Percentiles rank a stretch among this genome's conserved stretches.
Evolutionary conservation across 257 asterid genomes (phyloP).

Genomic region (Solanum dulcamara): DNA sequence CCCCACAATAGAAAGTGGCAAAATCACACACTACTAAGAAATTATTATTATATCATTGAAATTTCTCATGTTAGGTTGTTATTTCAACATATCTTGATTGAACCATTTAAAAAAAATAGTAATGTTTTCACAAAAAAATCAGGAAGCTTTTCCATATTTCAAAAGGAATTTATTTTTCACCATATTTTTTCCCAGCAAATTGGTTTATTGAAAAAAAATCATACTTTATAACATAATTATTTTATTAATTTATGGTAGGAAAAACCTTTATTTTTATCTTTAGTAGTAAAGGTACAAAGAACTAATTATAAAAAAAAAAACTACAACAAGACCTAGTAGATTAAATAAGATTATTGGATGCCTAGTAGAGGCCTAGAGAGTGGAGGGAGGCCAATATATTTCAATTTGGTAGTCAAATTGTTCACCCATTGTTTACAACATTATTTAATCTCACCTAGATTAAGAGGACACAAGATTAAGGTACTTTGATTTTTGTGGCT

Average conservation of each 20-base stretch:
- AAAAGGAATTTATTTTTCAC: too few relatives aligned
- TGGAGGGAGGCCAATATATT: not conserved
- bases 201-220: too few relatives aligned
- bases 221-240: too few relatives aligned
- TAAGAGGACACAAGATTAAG: not conserved
- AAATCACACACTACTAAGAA: not conserved
- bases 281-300: not conserved
- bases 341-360: not conserved
- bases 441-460: not conserved
- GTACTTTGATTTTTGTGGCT: not conserved
- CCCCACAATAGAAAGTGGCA: not conserved
- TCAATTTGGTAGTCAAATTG: not conserved
- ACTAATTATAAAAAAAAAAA: not conserved
- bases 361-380: not conserved
- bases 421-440: not conserved
- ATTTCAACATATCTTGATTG: too few relatives aligned
- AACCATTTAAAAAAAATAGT: too few relatives aligned
- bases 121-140: too few relatives aligned
- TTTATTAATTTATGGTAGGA: too few relatives aligned
- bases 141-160: too few relatives aligned
- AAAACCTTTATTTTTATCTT: too few relatives aligned
- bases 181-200: not conserved
- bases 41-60: not conserved
- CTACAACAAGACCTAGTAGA: not conserved
- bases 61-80: too few relatives aligned